Base-by-base conservation (phyloP, 129 eudicot species). In the Cynara cardunculus region DNA sequence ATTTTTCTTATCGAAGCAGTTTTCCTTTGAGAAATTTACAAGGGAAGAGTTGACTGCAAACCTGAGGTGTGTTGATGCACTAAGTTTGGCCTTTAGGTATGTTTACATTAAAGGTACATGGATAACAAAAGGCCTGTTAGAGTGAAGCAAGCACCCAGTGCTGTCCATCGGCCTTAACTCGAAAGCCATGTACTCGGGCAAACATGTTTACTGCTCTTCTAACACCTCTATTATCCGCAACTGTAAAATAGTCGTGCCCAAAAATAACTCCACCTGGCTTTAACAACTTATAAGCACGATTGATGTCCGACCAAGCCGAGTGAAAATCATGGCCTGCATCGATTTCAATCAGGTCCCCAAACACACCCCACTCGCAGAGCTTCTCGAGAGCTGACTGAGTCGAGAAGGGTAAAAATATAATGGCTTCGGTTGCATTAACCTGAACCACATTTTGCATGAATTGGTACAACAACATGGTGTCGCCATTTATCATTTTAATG, bases 221-320 rank as follows among this genome's bases (percentile, higher is more conserved):
- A 46, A 90, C 96, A 24, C 96, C 98, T 78, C 76, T 88, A 16
- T 85, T 87, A 69, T 89, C 97, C 7, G 88, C 87, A 5, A 75
- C 72, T 7, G 92, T 83, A 34, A 81, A 86, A 53, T 89, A 90
- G 9, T 90, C 96, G 19, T 93, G 98, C 75, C 98, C 96, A 32
- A 93, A 93, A 26, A 93, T 78, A 35, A 91, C 89, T 41, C 97
- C 98, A 31, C 97, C 97, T 0, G 93, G 91, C 73, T 87, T 83
- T 70, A 93, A 56, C 4, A 93, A 31, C 85, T 91, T 93, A 25
- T 85, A 88, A 0, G 97, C 98, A 25, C 82, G 89, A 78, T 93
- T 93, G 31, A 93, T 89, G 19, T 93, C 93, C 0, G 89, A 75
- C 98, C 98, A 93, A 9, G 98, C 98, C 21, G 98, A 93, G 86